Conservation (phyloP, 345 rosid species). For the Schrenkiella parvula region DNA sequence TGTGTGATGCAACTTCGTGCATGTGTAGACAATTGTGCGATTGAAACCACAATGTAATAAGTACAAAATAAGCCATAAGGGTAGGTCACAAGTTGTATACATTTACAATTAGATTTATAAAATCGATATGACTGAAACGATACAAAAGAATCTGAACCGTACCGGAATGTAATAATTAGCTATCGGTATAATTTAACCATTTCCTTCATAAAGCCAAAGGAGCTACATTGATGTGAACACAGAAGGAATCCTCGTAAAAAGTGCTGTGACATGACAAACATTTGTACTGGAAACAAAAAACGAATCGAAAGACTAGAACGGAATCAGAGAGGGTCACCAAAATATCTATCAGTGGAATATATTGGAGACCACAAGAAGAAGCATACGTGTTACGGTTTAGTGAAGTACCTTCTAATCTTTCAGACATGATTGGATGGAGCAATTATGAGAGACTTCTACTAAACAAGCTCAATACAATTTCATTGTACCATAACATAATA, state of each 20-base stretch:
- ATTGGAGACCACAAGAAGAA: constrained; percentile 6
- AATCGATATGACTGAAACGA: constrained; percentile 12
- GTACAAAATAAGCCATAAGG: not conserved
- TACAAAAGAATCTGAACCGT: constrained; percentile 15
- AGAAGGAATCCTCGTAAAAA: constrained; percentile 25
- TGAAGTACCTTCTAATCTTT: constrained; percentile 11
- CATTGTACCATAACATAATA: constrained; percentile 8
- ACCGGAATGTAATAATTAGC: constrained; percentile 30
- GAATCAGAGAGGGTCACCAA: constrained; percentile 21
- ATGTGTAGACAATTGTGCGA: not conserved
- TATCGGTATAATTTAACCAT: constrained; percentile 5
- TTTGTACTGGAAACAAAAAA: constrained; percentile 23
- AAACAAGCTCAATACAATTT: not conserved
- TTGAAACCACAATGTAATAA: not conserved
- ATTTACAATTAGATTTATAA: constrained; percentile 1
- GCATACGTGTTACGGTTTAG: not conserved
- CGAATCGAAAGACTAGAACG: constrained; percentile 21
- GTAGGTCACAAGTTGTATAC: constrained; percentile 8
- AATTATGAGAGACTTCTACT: constrained; percentile 1
- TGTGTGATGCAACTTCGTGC: constrained; percentile 6
- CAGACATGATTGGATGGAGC: not conserved
- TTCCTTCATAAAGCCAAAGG: not conserved
- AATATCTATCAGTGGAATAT: constrained; percentile 20
- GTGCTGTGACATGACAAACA: constrained; percentile 29
- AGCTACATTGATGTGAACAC: constrained; percentile 27